Percentiles rank a stretch among this genome's conserved stretches.
phyloP scores from a whole-genome alignment of 352 stramenopile genomes.

The Phytophthora fragariaefolia region DNA sequence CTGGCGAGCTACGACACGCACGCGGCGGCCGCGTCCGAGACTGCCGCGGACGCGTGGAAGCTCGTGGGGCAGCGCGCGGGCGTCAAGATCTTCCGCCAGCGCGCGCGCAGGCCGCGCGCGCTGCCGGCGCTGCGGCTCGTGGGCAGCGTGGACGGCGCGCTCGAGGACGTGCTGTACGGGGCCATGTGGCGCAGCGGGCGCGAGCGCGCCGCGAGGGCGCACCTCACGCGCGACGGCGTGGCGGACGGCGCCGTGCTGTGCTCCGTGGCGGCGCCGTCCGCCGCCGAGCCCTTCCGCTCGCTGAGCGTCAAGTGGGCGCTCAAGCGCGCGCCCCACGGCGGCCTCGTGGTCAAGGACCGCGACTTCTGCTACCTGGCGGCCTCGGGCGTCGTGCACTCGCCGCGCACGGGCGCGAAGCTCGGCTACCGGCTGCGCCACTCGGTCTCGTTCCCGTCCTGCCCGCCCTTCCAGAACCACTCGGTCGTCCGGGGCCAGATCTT shows the following conservation, averaged over 20 bases:
- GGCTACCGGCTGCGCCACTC: constrained; percentile 67
- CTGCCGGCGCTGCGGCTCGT: constrained; percentile 46
- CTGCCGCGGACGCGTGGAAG: constrained; percentile 41
- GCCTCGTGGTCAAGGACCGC: constrained; percentile 52
- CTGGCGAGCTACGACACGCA: constrained; percentile 60
- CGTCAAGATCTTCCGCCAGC: constrained; percentile 58
- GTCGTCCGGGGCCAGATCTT: constrained; percentile 72
- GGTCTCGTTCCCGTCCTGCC: constrained; percentile 61
- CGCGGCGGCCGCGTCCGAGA: constrained; percentile 11
- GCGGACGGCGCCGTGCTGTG: constrained; percentile 52
- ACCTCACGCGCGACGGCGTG: constrained; percentile 51
- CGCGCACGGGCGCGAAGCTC: constrained; percentile 39
- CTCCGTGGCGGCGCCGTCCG: constrained; percentile 37
- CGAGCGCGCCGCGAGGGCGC: constrained; percentile 39
- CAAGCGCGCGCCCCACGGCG: constrained; percentile 42
- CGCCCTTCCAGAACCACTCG: constrained; percentile 52
- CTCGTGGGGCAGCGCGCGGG: constrained; percentile 53
- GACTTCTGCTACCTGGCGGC: constrained; percentile 60
- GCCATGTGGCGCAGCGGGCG: constrained; percentile 44
- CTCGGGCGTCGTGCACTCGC: constrained; percentile 40
- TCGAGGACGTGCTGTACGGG: constrained; percentile 58
- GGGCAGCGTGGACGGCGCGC: constrained; percentile 45
- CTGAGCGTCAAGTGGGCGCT: constrained; percentile 57
- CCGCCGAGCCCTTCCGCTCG: constrained; percentile 47
- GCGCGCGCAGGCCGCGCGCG: too few relatives aligned